Percentiles rank a stretch among this genome's conserved stretches.
These are phyloP conservation scores for Scutellaria baicalensis DNA, from an alignment of 257 asterid genomes.

Conservation along the genomic window DNA sequence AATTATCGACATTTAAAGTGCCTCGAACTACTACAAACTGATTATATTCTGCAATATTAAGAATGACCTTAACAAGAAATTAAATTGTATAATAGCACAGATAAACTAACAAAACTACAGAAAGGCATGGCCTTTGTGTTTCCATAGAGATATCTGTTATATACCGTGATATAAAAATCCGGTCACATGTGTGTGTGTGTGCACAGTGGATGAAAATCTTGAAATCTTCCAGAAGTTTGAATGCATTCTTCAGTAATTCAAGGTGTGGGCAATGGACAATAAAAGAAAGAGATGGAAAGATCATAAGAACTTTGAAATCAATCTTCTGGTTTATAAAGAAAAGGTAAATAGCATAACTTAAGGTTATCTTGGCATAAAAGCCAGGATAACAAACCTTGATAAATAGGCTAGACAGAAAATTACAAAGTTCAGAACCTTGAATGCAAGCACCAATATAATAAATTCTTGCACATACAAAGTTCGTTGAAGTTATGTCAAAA, in stretches of 20 bases:
- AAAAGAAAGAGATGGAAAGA: background rate
- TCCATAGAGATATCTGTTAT: background rate
- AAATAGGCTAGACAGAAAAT: background rate
- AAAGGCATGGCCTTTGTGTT: background rate
- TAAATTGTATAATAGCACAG: background rate
- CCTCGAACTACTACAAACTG: background rate
- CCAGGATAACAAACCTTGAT: background rate
- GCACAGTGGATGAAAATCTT: background rate
- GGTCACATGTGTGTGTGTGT: background rate
- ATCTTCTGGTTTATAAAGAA: background rate
- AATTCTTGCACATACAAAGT: background rate
- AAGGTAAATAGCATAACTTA: background rate
- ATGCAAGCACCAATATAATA: background rate
- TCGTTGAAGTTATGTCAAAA: too few species aligned
- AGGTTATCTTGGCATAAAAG: background rate
- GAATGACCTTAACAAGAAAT: slow-evolving; percentile 4
- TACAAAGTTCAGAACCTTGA: background rate
- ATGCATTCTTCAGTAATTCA: background rate
- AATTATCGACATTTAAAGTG: background rate
- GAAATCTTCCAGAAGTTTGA: background rate
- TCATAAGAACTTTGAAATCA: background rate
- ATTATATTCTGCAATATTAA: slow-evolving; percentile 6
- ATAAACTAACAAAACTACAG: background rate
- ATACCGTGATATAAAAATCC: background rate
- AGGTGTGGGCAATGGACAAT: background rate